Base-by-base conservation (phyloP, 2,329 filamentous ascomycete genomes). In the Trematosphaeria pertusa region DNA sequence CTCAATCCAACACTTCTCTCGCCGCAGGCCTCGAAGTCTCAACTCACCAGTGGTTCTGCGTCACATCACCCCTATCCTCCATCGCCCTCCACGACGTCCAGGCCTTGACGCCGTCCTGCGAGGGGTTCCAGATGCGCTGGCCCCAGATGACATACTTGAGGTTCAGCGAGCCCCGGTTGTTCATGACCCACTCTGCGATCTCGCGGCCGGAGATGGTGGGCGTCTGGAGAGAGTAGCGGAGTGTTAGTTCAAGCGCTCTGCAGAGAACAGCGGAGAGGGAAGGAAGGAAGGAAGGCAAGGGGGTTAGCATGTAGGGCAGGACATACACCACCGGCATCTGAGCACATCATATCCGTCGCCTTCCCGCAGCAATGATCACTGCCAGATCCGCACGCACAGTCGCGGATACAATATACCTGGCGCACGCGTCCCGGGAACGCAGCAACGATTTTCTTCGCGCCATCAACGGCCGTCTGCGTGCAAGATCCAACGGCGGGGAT, bases 71-170 rank as follows among this genome's bases (percentile, higher is more conserved):
- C 3, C 74, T 59, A 52, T 78, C 71, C 5, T 77, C 71, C 73
- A 77, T 76, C 24, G 55, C 56, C 21, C 72, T 65, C 77, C 77
- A 79, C 24, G 56, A 61, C 15, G 59, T 59, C 76, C 76, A 80
- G 14, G 65, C 47, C 52, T 63, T 70, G 28, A 72, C 69, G 9
- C 39, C 46, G 17, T 77, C 74, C 30, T 58, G 51, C 19, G 61
- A 63, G 4, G 70, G 59, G 38, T 65, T 71, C 77, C 76, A 79
- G 56, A 80, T 79, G 48, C 67, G 72, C 63, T 79, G 77, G 14
- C 76, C 77, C 76, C 76, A 80, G 53, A 79, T 79, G 37, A 80
- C 71, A 48, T 80, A 80, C 60, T 76, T 78, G 55, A 80, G 59
- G 46, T 74, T 72, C 6, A 78, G 67, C 4, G 61, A 26, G 19